Evolutionary conservation across 2,329 filamentous ascomycete genomes (phyloP).

Genomic region (Stachybotrys echinatus): DNA sequence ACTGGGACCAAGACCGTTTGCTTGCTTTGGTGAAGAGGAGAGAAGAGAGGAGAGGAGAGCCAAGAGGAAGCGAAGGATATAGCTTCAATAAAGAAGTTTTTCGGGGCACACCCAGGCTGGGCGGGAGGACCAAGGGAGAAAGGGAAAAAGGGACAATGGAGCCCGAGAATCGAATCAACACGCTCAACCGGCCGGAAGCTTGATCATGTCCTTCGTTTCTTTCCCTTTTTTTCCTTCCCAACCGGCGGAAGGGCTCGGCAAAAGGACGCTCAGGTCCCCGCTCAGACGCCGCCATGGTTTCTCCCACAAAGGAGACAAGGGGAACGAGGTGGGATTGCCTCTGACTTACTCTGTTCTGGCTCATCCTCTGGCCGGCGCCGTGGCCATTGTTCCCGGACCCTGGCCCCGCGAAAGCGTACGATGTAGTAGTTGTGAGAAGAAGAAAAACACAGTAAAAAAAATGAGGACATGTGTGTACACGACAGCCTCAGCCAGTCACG

Average conservation of each 20-base stretch:
- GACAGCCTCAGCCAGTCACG: background rate
- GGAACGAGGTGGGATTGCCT: background rate
- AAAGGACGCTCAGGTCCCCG: no score
- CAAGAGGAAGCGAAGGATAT: background rate
- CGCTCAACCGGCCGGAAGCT: background rate
- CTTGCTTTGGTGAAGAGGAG: background rate
- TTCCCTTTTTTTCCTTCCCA: background rate
- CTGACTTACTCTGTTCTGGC: no score
- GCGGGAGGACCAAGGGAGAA: background rate
- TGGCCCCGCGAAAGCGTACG: background rate
- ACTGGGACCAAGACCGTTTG: background rate
- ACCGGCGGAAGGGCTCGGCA: background rate
- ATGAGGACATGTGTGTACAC: background rate
- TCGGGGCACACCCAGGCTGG: background rate
- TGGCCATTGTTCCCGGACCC: background rate
- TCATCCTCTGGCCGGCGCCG: no score
- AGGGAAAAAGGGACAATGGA: no score
- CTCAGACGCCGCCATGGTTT: background rate
- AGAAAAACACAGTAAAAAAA: background rate
- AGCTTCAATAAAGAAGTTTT: background rate
- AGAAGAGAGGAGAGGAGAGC: background rate
- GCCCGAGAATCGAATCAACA: no score
- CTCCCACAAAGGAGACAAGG: background rate
- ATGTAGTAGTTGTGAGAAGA: background rate
- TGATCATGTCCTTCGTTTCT: background rate